phyloP scores from a whole-genome alignment of 169 alveolate species.

The Plasmodium ovale region DNA sequence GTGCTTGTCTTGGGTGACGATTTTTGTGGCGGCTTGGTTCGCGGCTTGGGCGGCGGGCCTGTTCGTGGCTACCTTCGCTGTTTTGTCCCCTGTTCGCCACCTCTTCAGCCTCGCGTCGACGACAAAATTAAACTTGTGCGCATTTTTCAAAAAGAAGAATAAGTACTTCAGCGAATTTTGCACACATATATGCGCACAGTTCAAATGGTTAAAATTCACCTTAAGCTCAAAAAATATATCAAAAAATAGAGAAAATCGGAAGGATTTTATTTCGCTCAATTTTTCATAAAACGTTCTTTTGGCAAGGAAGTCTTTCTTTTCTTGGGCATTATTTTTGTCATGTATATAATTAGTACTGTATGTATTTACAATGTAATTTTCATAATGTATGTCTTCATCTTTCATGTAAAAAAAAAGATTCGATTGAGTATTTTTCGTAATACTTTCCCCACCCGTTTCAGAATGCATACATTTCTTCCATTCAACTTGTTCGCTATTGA shows the following conservation, averaged over 20 bases:
- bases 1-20: neutral
- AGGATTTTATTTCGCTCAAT: constrained; percentile 40
- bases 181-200: constrained; percentile 55
- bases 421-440: neutral
- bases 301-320: neutral
- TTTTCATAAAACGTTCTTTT: constrained; percentile 33
- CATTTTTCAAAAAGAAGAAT: constrained; percentile 59
- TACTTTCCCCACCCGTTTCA: neutral
- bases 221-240: constrained; percentile 69
- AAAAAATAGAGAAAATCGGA: constrained; percentile 59
- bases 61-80: too few species aligned
- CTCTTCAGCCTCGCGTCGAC: constrained; percentile 11
- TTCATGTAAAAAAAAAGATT: constrained; percentile 55
- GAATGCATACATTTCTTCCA: neutral
- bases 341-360: constrained; percentile 71
- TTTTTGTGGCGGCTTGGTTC: too few species aligned
- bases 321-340: constrained; percentile 33
- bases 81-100: neutral
- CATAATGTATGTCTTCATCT: constrained; percentile 59
- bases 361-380: constrained; percentile 64
- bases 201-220: constrained; percentile 56
- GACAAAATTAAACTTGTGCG: constrained; percentile 64
- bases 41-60: too few species aligned
- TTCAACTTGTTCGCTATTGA: neutral
- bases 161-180: constrained; percentile 48